Base-by-base conservation (phyloP, 2,329 filamentous ascomycete species). In the Talaromyces amestolkiae region DNA sequence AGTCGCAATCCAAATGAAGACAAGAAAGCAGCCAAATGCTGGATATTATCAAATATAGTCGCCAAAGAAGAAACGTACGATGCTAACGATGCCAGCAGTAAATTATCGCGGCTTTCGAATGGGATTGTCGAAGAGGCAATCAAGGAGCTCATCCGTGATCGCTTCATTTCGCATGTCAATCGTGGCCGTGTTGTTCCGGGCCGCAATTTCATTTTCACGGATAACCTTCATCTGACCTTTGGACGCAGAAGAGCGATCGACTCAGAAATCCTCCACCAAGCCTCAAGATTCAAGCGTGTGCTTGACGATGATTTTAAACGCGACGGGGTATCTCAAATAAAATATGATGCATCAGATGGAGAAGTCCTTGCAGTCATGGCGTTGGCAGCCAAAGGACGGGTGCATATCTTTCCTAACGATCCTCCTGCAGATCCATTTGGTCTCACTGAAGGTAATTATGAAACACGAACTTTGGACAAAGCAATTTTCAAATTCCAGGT, bases 41-140 rank as follows among this genome's bases (percentile, higher is more conserved):
- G 79, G 80, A 76, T 82, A 54, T 78, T 82, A 13, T 79, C 82
- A 22, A 83, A 82, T 47, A 71, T 82, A 33, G 71, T 82, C 39
- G 81, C 81, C 0, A 73, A 77, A 1, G 76, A 81, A 56, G 74
- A 78, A 22, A 73, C 70, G 1, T 84, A 82, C 68, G 68, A 77
- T 43, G 69, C 79, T 0, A 65, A 64, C 3, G 71, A 77, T n/a
- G 80, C 81, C 64, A 66, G 71, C 22, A 41, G 76, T 69, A 70
- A 74, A 64, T 68, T 80, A 11, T 68, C 68, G 8, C 68, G 65
- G 3, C 72, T 80, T 56, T 72, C 74, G 13, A 75, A 78, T 22
- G 63, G 66, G 0, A 69, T 79, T 2, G 71, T 83, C 43, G 70
- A 74, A n/a, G 70, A 72, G 9, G 80, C 80, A 1, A 69, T 81